phyloP scores from a whole-genome alignment of 768 basidiomycete genomes.

The Tylopilus cervinicoccineus region DNA sequence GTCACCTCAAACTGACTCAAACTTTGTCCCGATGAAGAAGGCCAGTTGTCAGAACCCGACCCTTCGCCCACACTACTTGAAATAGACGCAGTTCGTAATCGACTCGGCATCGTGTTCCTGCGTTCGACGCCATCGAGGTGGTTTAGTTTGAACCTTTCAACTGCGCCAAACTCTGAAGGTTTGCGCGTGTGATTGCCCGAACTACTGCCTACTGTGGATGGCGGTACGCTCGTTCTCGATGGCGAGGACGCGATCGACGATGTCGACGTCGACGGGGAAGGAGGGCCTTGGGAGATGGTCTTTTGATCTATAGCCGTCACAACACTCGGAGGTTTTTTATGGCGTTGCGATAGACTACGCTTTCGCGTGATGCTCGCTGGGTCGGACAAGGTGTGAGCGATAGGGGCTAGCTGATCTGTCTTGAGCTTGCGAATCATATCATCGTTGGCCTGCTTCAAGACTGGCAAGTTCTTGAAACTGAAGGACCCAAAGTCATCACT shows the following conservation, averaged over 20 bases:
- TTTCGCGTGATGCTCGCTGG: constrained; percentile 54
- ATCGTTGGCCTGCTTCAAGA: constrained; percentile 97
- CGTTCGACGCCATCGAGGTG: constrained; percentile 76
- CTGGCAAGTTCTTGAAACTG: constrained; percentile 95
- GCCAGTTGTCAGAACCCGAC: constrained; percentile 73
- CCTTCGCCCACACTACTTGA: constrained; percentile 80
- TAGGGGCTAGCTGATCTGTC: constrained; percentile 81
- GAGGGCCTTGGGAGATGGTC: constrained; percentile 65
- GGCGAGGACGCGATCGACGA: constrained; percentile 90
- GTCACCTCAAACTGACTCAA: constrained; percentile 55
- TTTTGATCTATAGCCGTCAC: constrained; percentile 68
- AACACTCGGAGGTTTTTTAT: constrained; percentile 77
- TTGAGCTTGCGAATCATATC: constrained; percentile 95
- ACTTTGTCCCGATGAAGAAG: constrained; percentile 51
- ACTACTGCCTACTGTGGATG: constrained; percentile 65
- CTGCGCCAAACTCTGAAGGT: constrained; percentile 83
- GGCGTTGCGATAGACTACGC: constrained; percentile 76
- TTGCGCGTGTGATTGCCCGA: constrained; percentile 66
- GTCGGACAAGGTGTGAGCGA: constrained; percentile 70
- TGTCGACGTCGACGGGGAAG: constrained; percentile 88
- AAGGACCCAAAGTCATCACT: constrained; percentile 96
- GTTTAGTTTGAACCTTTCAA: constrained; percentile 84
- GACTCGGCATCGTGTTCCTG: constrained; percentile 82
- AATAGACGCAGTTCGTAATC: constrained; percentile 80
- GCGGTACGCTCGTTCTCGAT: constrained; percentile 67